phyloP scores from a whole-genome alignment of 257 asterid genomes.

The Solanum okadae region DNA sequence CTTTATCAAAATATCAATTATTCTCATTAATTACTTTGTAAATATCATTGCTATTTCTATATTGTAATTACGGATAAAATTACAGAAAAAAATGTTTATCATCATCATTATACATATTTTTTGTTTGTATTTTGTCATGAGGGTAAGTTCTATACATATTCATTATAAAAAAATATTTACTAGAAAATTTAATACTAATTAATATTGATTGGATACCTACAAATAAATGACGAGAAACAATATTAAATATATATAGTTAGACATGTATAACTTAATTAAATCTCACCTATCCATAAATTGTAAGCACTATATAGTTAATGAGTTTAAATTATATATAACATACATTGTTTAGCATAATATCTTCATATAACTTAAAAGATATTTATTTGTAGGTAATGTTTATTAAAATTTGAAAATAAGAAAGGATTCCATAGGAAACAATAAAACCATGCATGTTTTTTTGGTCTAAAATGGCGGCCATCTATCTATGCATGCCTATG shows the following conservation, averaged over 20 bases:
- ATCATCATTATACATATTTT: background rate
- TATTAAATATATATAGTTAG: background rate
- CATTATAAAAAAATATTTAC: background rate
- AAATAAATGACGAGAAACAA: background rate
- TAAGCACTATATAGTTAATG: background rate
- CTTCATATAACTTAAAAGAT: too few relatives aligned
- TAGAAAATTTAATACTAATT: background rate
- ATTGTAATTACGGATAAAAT: background rate
- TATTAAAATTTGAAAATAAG: background rate
- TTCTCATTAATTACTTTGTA: background rate
- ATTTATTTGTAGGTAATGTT: too few relatives aligned
- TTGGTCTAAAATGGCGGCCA: constrained; percentile 35
- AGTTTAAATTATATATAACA: too few relatives aligned
- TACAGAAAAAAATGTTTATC: background rate
- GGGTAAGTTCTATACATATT: background rate
- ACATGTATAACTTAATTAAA: background rate
- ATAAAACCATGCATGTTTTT: background rate
- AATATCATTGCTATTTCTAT: background rate
- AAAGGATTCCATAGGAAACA: background rate
- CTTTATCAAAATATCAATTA: background rate
- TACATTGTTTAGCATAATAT: too few relatives aligned
- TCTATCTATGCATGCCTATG: constrained; percentile 30
- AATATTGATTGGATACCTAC: background rate
- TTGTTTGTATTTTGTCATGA: background rate
- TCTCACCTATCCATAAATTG: background rate